Evolutionary conservation across 371 early-diverging fungal species (phyloP).

Genomic region (Syncephalis plumigaleata): DNA sequence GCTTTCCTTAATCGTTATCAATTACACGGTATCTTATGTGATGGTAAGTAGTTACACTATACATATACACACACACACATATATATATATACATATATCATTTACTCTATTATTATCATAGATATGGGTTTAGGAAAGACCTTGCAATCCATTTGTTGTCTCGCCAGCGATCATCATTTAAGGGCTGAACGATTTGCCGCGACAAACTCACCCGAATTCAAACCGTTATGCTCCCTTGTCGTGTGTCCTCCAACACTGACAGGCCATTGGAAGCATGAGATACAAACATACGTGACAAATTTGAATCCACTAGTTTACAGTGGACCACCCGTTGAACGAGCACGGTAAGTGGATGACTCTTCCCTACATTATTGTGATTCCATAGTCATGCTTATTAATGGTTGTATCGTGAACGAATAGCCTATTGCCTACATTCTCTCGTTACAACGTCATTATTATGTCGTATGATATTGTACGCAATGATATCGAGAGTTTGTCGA

Average conservation of each 20-base stretch:
- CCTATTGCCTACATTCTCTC: constrained; percentile 19
- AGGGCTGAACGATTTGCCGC: constrained; percentile 36
- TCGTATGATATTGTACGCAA: constrained; percentile 95
- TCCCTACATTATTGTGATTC: constrained; percentile 1
- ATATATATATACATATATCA: too few relatives aligned
- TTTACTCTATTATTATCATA: too few relatives aligned
- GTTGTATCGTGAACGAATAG: not conserved
- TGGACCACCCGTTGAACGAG: constrained; percentile 66
- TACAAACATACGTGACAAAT: constrained; percentile 57
- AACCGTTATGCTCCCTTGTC: constrained; percentile 71
- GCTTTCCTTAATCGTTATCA: constrained; percentile 92
- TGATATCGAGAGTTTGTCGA: constrained; percentile 69
- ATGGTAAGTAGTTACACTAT: constrained; percentile 25
- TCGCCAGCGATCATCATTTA: constrained; percentile 74
- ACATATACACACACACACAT: too few relatives aligned
- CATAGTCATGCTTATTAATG: not conserved
- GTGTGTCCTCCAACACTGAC: constrained; percentile 95
- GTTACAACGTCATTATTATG: constrained; percentile 74
- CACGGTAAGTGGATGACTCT: constrained; percentile 22
- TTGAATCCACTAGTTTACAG: constrained; percentile 70
- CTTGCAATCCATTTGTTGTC: constrained; percentile 89
- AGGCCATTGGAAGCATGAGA: constrained; percentile 97
- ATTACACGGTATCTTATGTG: constrained; percentile 95
- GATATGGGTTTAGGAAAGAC: constrained; percentile 99
- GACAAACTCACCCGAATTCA: constrained; percentile 43